Evolutionary conservation across 192 early-diverging fungal species (phyloP).

Genomic region (Haplosporangium gracile): DNA sequence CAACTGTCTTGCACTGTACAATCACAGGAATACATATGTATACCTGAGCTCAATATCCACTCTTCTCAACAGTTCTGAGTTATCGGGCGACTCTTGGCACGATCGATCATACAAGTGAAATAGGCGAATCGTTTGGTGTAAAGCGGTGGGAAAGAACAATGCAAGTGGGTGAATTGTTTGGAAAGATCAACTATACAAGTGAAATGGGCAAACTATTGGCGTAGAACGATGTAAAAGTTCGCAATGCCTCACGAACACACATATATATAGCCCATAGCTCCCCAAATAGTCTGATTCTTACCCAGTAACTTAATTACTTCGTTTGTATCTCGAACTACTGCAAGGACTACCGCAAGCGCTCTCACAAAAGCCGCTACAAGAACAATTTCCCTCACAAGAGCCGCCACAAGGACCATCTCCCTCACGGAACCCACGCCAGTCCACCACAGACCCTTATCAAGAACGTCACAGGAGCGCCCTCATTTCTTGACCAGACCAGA

Average conservation of each 20-base stretch:
- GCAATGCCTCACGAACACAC: slow-evolving; percentile 18
- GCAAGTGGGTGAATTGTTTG: background rate
- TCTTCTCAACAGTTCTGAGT: too few relatives aligned
- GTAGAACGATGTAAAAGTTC: slow-evolving; percentile 6
- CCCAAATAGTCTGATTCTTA: background rate
- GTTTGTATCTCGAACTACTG: background rate
- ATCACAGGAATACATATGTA: too few relatives aligned
- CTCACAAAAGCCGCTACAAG: too few relatives aligned
- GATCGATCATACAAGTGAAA: background rate
- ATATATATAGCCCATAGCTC: slow-evolving; percentile 16
- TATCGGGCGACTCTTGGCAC: too few relatives aligned
- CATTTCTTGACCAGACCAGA: background rate
- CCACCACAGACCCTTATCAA: background rate
- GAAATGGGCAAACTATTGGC: background rate
- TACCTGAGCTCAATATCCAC: too few relatives aligned
- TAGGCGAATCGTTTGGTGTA: too few relatives aligned
- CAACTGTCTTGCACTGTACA: too few relatives aligned
- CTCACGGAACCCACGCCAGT: background rate
- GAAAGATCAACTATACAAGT: background rate
- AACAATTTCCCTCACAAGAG: background rate
- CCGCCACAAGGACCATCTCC: background rate
- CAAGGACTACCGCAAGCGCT: too few relatives aligned
- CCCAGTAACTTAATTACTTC: background rate
- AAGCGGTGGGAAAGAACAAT: too few relatives aligned
- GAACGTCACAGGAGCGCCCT: background rate